Evolutionary conservation across 108 stramenopile genomes (phyloP).

Genomic region (Pseudonitzschia multistriata): DNA sequence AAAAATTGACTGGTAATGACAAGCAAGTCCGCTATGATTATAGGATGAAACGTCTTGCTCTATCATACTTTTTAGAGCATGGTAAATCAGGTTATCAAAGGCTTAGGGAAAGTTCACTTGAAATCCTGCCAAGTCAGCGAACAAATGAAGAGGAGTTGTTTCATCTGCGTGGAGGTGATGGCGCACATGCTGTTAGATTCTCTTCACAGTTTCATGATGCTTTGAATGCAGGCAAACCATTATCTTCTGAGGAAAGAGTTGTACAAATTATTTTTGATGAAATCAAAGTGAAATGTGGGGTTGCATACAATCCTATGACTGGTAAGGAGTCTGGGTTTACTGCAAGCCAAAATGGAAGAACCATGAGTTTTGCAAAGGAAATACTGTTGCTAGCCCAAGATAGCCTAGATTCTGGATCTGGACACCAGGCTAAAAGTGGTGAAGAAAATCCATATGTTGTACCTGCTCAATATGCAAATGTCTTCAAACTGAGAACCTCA

Average conservation of each 20-base stretch:
- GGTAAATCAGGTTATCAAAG: no score
- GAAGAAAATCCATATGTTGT: no score
- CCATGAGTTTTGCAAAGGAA: background rate
- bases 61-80: background rate
- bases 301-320: background rate
- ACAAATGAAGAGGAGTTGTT: no score
- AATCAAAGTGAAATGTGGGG: background rate
- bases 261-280: constrained; percentile 3
- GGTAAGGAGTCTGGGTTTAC: constrained; percentile 3
- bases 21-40: background rate
- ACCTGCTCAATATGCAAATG: background rate
- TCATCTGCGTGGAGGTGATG: no score
- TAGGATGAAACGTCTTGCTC: background rate
- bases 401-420: background rate
- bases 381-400: background rate
- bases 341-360: background rate
- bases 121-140: no score
- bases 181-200: no score
- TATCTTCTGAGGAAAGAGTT: background rate
- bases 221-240: background rate
- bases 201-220: background rate
- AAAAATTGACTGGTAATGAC: background rate
- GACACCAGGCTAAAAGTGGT: background rate
- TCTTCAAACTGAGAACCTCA: background rate
- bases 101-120: no score